Evolutionary conservation across 768 basidiomycete species (phyloP).

Genomic region (Dictyophora rubrovolvata): DNA sequence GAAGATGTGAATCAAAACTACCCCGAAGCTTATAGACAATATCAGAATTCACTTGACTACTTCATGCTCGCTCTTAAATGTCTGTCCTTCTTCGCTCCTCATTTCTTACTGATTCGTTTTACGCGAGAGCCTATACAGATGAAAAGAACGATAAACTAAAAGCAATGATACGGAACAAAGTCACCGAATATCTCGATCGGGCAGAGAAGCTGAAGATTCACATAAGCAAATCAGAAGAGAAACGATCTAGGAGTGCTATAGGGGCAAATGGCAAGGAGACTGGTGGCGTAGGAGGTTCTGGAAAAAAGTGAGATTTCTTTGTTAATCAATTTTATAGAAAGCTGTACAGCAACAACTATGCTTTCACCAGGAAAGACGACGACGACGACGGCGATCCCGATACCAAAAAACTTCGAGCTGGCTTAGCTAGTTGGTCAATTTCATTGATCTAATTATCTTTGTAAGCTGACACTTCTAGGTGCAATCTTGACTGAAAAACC

Average conservation of each 20-base stretch:
- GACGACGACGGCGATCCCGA: slow-evolving; percentile 79
- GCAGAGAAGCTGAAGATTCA: slow-evolving; percentile 90
- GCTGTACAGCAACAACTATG: neutral
- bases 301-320: slow-evolving; percentile 26
- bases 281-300: slow-evolving; percentile 25
- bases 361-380: slow-evolving; percentile 26
- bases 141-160: slow-evolving; percentile 95
- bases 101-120: neutral
- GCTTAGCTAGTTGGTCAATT: slow-evolving; percentile 42
- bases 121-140: slow-evolving; percentile 31
- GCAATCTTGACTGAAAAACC: slow-evolving; percentile 92
- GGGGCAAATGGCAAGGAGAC: slow-evolving; percentile 37
- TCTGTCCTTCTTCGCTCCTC: slow-evolving; percentile 25
- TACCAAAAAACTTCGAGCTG: slow-evolving; percentile 91
- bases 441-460: neutral
- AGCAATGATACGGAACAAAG: slow-evolving; percentile 73
- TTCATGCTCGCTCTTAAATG: slow-evolving; percentile 97
- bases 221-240: slow-evolving; percentile 55
- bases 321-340: neutral
- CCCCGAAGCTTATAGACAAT: slow-evolving; percentile 86
- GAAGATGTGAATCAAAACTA: slow-evolving; percentile 92
- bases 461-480: slow-evolving; percentile 20
- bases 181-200: slow-evolving; percentile 82
- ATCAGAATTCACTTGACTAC: slow-evolving; percentile 93
- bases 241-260: slow-evolving; percentile 40